A percentile compares a stretch with the other conserved stretches of the same genome.
Evolutionary conservation across 345 rosid genomes (phyloP).

Genomic region (Brassica nigra): DNA sequence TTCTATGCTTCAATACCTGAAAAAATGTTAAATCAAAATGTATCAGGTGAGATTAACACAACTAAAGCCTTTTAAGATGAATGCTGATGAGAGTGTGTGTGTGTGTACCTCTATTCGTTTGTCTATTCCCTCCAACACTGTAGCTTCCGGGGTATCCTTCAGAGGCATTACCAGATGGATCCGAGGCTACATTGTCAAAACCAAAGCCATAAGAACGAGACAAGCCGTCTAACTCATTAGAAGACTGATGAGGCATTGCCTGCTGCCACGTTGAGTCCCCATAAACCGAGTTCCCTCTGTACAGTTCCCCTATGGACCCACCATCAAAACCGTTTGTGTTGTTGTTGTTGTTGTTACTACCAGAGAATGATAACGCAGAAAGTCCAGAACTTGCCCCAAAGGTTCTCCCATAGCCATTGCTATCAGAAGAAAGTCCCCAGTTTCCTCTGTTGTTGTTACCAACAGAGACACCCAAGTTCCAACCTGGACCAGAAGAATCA

Average conservation of each 20-base stretch:
- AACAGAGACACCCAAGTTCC: constrained; percentile 56
- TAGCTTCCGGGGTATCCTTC: constrained; percentile 74
- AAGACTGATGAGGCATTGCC: constrained; percentile 37
- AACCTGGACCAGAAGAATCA: constrained; percentile 53
- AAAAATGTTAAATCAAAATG: constrained; percentile 9
- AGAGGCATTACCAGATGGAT: constrained; percentile 56
- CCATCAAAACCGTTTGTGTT: constrained; percentile 53
- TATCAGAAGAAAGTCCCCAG: constrained; percentile 54
- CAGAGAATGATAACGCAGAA: constrained; percentile 42
- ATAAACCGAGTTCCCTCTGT: constrained; percentile 62
- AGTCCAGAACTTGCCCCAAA: constrained; percentile 48
- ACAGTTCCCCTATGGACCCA: constrained; percentile 65
- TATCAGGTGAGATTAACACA: background rate
- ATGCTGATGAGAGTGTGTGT: background rate
- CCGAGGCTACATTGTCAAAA: constrained; percentile 63
- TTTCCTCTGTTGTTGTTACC: constrained; percentile 65
- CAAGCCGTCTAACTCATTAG: constrained; percentile 61
- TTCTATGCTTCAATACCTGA: constrained; percentile 41
- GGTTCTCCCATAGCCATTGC: constrained; percentile 54
- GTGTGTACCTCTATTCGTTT: background rate
- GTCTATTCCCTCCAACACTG: constrained; percentile 25
- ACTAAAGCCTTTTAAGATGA: background rate
- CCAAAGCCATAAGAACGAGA: constrained; percentile 62
- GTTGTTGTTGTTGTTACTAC: background rate
- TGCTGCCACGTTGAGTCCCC: constrained; percentile 64